Evolutionary conservation across 257 asterid genomes (phyloP).

Genomic region (Paraleonurus japonicus): DNA sequence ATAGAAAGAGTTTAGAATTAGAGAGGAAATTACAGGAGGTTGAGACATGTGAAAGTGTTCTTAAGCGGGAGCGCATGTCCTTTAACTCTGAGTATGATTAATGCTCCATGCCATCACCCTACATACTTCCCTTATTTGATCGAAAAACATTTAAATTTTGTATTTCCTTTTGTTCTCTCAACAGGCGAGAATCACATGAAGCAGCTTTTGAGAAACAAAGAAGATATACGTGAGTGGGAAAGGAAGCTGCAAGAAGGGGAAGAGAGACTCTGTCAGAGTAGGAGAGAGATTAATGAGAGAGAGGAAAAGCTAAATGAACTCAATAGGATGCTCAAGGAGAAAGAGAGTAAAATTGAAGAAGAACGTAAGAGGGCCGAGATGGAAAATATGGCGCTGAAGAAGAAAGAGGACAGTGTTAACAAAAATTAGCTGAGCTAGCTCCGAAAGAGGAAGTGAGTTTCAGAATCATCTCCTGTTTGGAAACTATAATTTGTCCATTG

Average conservation of each 20-base stretch:
- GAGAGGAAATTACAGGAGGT: constrained; percentile 80
- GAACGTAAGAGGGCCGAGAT: constrained; percentile 48
- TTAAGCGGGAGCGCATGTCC: constrained; percentile 70
- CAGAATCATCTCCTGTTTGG: not conserved
- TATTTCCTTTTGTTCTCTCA: constrained; percentile 4
- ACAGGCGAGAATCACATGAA: constrained; percentile 78
- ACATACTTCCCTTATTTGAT: not conserved
- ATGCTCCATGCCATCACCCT: not conserved
- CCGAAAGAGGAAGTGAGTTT: constrained; percentile 70
- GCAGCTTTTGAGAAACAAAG: constrained; percentile 57
- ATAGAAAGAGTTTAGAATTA: constrained; percentile 62
- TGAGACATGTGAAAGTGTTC: constrained; percentile 71
- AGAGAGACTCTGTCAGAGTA: constrained; percentile 65
- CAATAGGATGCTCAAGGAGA: constrained; percentile 51
- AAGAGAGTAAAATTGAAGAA: constrained; percentile 57
- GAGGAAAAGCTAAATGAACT: constrained; percentile 61
- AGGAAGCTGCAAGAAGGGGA: constrained; percentile 83
- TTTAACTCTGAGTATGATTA: constrained; percentile 68
- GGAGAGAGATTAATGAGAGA: constrained; percentile 67
- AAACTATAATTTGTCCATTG: not conserved
- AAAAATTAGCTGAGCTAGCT: constrained; percentile 45
- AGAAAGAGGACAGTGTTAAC: constrained; percentile 59
- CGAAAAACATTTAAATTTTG: not conserved
- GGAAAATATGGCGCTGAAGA: constrained; percentile 42
- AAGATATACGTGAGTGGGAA: constrained; percentile 75